A percentile compares a stretch with the other conserved stretches of the same genome.
Conservation (phyloP, 78 protist genomes). For the Polysphondylium violaceum region DNA sequence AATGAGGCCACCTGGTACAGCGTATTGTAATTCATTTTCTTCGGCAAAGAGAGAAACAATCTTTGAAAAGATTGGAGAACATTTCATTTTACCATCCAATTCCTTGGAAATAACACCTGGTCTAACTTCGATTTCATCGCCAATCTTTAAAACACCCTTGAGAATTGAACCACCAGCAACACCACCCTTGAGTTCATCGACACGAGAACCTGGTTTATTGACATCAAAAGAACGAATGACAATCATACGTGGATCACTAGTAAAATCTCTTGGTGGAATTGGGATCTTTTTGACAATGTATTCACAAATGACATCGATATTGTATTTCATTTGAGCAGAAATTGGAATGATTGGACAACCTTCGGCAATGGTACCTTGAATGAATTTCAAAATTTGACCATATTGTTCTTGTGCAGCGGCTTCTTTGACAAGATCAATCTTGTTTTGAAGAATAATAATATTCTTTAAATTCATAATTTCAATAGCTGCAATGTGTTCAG, state of each 20-base stretch:
- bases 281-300: slow-evolving; percentile 96
- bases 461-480: slow-evolving; percentile 98
- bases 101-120: slow-evolving; percentile 96
- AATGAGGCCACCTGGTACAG: slow-evolving; percentile 99
- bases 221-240: slow-evolving; percentile 99
- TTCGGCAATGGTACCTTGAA: slow-evolving; percentile 98
- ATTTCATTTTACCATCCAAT: slow-evolving; percentile 86
- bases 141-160: slow-evolving; percentile 96
- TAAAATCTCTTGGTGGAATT: slow-evolving; percentile 98
- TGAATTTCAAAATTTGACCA: slow-evolving; percentile 94
- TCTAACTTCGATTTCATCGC: slow-evolving; percentile 99
- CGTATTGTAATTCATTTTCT: slow-evolving; percentile 95
- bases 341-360: slow-evolving; percentile 99
- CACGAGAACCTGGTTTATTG: slow-evolving; percentile 98
- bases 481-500: slow-evolving; percentile 99
- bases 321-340: slow-evolving; percentile 98
- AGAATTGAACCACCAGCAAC: slow-evolving; percentile 99
- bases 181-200: slow-evolving; percentile 98
- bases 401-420: slow-evolving; percentile 92
- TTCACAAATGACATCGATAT: slow-evolving; percentile 98
- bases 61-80: slow-evolving; percentile 93
- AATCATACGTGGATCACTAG: slow-evolving; percentile 94
- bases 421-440: slow-evolving; percentile 98
- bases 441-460: slow-evolving; percentile 99
- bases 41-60: slow-evolving; percentile 97